These are phyloP conservation scores for Marsdenia floribunda DNA, from an alignment of 257 asterid species.

Conservation along the genomic window DNA sequence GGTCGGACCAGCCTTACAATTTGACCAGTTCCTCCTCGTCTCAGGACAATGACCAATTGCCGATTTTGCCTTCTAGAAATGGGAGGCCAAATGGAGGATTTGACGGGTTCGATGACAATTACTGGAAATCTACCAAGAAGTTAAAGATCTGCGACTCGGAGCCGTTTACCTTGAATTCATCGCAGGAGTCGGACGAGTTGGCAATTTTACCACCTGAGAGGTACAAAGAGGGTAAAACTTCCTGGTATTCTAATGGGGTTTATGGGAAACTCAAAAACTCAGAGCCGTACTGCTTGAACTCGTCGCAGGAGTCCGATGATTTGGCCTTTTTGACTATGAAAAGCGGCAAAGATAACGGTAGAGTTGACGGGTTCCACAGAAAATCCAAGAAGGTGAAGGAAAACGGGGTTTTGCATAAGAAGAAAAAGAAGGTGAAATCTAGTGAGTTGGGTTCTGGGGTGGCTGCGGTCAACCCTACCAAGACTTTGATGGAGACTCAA, in stretches of 20 bases:
- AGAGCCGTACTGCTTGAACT: conserved; percentile 29
- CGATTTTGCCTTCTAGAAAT: conserved; percentile 31
- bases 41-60: conserved; percentile 36
- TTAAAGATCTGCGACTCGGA: conserved; percentile 25
- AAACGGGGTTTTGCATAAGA: conserved; percentile 39
- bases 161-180: conserved; percentile 29
- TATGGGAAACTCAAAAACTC: not conserved
- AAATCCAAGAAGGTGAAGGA: conserved; percentile 46
- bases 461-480: conserved; percentile 32
- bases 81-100: conserved; percentile 30
- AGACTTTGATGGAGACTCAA: conserved; percentile 85
- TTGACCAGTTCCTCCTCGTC: conserved; percentile 35
- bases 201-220: conserved; percentile 27
- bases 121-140: conserved; percentile 42
- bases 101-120: conserved; percentile 39
- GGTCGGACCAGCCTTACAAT: conserved; percentile 16
- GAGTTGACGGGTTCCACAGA: conserved; percentile 26
- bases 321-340: conserved; percentile 32
- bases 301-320: conserved; percentile 47
- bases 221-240: not conserved
- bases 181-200: conserved; percentile 44
- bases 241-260: not conserved
- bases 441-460: conserved; percentile 31
- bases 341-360: conserved; percentile 19
- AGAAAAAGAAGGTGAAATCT: conserved; percentile 41